phyloP scores from a whole-genome alignment of 2,329 filamentous ascomycete genomes.

The Talaromyces sp. region DNA sequence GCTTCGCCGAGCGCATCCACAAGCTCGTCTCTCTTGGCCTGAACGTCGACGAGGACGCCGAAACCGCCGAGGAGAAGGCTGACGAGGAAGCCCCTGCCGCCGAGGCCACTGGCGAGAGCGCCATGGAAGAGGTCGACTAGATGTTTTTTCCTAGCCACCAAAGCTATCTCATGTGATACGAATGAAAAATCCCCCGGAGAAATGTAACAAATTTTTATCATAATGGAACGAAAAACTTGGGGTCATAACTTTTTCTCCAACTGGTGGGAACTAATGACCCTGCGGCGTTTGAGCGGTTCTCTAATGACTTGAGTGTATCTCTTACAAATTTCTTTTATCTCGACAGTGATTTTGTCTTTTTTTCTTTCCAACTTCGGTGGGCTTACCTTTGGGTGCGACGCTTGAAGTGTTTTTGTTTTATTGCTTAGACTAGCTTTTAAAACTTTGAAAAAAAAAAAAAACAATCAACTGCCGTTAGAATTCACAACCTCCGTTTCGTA shows the following conservation, averaged over 20 bases:
- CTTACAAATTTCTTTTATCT: background rate
- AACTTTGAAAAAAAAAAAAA: background rate
- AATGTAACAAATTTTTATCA: slow-evolving; percentile 9
- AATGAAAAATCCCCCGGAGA: slow-evolving; percentile 1
- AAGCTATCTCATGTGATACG: slow-evolving; percentile 11
- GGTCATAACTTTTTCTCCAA: slow-evolving; percentile 7
- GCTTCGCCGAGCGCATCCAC: slow-evolving; percentile 98
- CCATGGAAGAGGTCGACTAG: slow-evolving; percentile 99
- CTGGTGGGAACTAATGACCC: slow-evolving; percentile 7
- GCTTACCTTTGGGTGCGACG: background rate
- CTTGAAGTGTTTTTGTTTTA: background rate
- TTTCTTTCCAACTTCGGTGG: background rate
- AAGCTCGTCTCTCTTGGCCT: slow-evolving; percentile 97
- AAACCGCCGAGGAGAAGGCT: slow-evolving; percentile 55
- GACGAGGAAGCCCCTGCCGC: slow-evolving; percentile 56
- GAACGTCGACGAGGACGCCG: slow-evolving; percentile 92
- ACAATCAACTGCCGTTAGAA: background rate
- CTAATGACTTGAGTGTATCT: background rate
- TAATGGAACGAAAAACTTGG: slow-evolving; percentile 11
- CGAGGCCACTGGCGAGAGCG: slow-evolving; percentile 72
- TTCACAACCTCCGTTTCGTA: background rate
- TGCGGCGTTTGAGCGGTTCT: slow-evolving; percentile 12
- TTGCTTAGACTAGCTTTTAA: background rate
- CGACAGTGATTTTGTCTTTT: background rate
- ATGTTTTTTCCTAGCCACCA: slow-evolving; percentile 14